Evolutionary conservation across 75 land plant species (phyloP).

Genomic region (Cryptomeria japonica): DNA sequence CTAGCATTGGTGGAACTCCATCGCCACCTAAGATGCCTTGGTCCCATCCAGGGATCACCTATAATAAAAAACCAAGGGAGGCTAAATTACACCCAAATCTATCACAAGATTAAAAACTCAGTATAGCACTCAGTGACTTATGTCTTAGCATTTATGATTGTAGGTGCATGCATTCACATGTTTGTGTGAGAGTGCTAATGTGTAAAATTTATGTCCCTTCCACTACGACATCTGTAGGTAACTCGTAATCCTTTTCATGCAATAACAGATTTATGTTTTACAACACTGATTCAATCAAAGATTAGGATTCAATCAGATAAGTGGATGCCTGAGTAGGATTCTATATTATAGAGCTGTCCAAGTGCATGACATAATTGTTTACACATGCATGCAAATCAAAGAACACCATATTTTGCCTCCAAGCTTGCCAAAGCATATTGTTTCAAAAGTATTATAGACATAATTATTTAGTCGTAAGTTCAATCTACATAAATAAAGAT

Average conservation of each 20-base stretch:
- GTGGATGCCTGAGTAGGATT: background rate
- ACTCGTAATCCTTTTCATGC: background rate
- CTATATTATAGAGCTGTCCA: background rate
- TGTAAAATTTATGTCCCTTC: background rate
- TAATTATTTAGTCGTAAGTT: background rate
- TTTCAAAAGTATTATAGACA: background rate
- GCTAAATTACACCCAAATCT: background rate
- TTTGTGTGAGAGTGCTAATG: background rate
- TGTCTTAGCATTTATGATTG: background rate
- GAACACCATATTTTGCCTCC: background rate
- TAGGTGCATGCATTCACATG: background rate
- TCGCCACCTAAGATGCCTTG: conserved; percentile 87
- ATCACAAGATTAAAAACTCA: background rate
- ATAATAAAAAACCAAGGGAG: background rate
- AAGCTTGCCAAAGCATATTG: background rate
- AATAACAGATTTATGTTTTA: background rate
- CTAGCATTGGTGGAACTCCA: conserved; percentile 88
- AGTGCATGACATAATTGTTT: background rate
- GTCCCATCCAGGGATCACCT: conserved; percentile 90
- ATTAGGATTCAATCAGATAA: background rate
- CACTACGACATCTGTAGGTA: background rate
- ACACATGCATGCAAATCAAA: background rate
- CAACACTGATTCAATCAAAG: background rate
- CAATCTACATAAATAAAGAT: background rate
- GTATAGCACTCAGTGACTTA: background rate